Conservation (phyloP, 768 basidiomycete species). For the Lactifluus hygrophoroides region DNA sequence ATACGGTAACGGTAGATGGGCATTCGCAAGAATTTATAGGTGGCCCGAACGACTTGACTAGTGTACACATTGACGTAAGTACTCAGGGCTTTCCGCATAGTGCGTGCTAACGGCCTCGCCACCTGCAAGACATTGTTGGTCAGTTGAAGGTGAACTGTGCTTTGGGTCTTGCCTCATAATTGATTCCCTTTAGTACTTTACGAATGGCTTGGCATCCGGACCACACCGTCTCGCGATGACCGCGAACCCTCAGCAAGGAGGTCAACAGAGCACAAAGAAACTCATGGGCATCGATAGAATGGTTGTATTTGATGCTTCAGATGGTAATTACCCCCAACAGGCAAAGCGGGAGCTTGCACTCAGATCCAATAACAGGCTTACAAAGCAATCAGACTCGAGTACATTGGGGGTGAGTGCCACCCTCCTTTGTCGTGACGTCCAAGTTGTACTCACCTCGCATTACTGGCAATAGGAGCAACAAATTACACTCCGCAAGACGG, state of each 20-base stretch:
- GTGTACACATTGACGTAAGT: conserved; percentile 30
- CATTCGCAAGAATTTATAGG: conserved; percentile 28
- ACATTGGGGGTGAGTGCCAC: background rate
- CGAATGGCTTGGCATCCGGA: conserved; percentile 31
- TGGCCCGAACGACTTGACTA: conserved; percentile 30
- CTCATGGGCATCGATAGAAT: conserved; percentile 13
- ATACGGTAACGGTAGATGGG: conserved; percentile 40
- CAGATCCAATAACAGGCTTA: background rate
- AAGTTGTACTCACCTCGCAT: background rate
- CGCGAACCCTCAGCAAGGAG: conserved; percentile 22
- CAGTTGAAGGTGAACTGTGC: conserved; percentile 10
- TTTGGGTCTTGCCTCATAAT: background rate
- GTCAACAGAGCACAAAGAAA: background rate
- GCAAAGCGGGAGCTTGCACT: background rate
- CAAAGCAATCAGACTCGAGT: background rate
- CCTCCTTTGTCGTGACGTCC: background rate
- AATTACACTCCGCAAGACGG: background rate
- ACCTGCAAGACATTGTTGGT: conserved; percentile 24
- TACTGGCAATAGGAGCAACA: background rate
- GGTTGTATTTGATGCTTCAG: conserved; percentile 1
- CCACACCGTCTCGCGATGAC: conserved; percentile 35
- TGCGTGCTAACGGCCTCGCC: background rate
- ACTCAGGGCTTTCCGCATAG: background rate
- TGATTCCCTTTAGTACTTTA: conserved; percentile 30
- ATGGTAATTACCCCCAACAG: background rate